A percentile compares a stretch with the other conserved stretches of the same genome.
These are phyloP conservation scores for Tulasnella sp. DNA, from an alignment of 768 basidiomycete genomes.

Conservation along the genomic window DNA sequence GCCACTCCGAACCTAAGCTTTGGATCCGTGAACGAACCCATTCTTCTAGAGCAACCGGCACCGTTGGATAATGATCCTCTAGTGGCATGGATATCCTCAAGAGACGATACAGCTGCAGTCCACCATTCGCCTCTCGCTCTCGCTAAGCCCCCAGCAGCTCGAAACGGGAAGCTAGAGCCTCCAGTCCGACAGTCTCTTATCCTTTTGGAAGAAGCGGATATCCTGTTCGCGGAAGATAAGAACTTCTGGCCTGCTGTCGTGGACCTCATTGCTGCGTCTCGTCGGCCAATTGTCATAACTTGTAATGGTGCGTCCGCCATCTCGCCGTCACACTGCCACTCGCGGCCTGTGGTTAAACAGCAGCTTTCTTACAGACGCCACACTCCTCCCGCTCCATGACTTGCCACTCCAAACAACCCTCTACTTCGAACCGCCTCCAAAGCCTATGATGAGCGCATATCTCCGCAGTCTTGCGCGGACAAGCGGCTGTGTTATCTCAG, in stretches of 20 bases:
- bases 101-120: slow-evolving; percentile 14
- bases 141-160: not conserved
- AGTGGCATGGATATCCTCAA: not conserved
- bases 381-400: slow-evolving; percentile 56
- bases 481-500: slow-evolving; percentile 42
- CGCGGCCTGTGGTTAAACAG: not conserved
- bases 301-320: slow-evolving; percentile 66
- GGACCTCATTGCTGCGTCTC: slow-evolving; percentile 70
- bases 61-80: slow-evolving; percentile 4
- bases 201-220: slow-evolving; percentile 90
- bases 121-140: not conserved
- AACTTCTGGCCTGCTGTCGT: slow-evolving; percentile 81
- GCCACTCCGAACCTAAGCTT: too few species aligned
- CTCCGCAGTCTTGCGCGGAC: slow-evolving; percentile 51
- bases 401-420: slow-evolving; percentile 71
- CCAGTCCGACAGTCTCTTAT: slow-evolving; percentile 71
- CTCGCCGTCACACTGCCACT: not conserved
- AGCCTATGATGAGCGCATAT: slow-evolving; percentile 50
- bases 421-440: slow-evolving; percentile 49
- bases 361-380: slow-evolving; percentile 42
- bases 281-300: slow-evolving; percentile 84
- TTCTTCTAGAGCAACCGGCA: not conserved
- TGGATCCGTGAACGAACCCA: slow-evolving; percentile 16
- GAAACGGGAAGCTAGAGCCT: not conserved
- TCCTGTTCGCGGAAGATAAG: slow-evolving; percentile 76